Conservation (phyloP, 495 filamentous ascomycete genomes). For the Penicillium pancosmium region DNA sequence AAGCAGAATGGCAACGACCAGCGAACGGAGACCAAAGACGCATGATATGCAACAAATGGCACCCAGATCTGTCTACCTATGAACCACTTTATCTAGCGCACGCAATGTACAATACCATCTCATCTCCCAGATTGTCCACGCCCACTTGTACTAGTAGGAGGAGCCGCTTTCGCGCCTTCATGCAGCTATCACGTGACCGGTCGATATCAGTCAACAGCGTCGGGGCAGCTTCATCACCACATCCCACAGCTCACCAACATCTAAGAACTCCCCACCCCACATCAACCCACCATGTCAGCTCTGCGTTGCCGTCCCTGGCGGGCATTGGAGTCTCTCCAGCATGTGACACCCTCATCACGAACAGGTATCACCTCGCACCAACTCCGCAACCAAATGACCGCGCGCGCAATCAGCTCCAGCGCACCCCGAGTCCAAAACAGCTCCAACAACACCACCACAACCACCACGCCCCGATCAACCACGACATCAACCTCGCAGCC, state of each 20-base stretch:
- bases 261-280: conserved; percentile 12
- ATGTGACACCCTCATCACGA: conserved; percentile 11
- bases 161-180: background rate
- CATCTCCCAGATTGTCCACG: background rate
- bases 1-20: conserved; percentile 85
- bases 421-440: conserved; percentile 22
- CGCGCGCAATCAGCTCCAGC: conserved; percentile 22
- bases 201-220: background rate
- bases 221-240: background rate
- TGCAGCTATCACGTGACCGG: background rate
- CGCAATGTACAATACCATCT: conserved; percentile 7
- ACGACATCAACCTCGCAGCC: conserved; percentile 20
- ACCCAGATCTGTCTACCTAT: background rate
- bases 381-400: conserved; percentile 24
- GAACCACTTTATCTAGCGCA: background rate
- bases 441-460: conserved; percentile 18
- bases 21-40: conserved; percentile 76
- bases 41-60: conserved; percentile 17
- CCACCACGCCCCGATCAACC: conserved; percentile 17
- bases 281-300: conserved; percentile 25
- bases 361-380: conserved; percentile 6
- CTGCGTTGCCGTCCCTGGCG: conserved; percentile 21
- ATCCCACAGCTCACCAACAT: background rate
- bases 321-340: conserved; percentile 21
- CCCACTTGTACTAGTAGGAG: background rate